These are phyloP conservation scores for Sindora glabra DNA, from an alignment of 306 rosid species.

Conservation along the genomic window DNA sequence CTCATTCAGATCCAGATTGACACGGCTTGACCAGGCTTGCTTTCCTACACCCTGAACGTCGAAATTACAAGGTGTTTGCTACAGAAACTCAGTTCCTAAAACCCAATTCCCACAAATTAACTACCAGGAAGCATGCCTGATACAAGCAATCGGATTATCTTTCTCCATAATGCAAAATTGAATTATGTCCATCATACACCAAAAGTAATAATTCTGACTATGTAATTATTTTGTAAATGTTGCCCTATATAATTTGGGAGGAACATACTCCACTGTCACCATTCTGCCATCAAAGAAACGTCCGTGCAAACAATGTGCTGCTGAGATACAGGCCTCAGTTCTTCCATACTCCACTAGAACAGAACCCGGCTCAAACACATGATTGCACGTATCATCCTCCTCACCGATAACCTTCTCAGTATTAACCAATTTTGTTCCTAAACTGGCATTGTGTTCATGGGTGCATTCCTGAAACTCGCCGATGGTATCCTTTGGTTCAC, in stretches of 20 bases:
- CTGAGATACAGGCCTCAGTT: conserved; percentile 58
- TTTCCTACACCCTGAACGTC: no score
- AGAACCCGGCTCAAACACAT: conserved; percentile 47
- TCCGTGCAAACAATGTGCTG: conserved; percentile 80
- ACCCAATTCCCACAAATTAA: not conserved
- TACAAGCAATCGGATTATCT: not conserved
- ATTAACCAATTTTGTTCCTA: no score
- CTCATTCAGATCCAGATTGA: no score
- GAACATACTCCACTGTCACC: conserved; percentile 58
- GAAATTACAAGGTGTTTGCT: not conserved
- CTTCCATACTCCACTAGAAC: conserved; percentile 81
- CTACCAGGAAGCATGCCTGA: not conserved
- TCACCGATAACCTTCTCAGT: not conserved
- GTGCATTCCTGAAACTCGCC: conserved; percentile 18
- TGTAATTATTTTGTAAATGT: conserved; percentile 49
- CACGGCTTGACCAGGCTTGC: no score
- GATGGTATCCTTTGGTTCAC: conserved; percentile 4
- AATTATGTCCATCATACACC: not conserved
- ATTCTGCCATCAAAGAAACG: conserved; percentile 58
- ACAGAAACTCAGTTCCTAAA: not conserved
- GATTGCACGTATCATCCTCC: conserved; percentile 20
- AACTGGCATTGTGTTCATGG: not conserved
- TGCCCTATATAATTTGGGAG: conserved; percentile 37
- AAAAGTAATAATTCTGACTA: not conserved
- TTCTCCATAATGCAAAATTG: not conserved